phyloP scores from a whole-genome alignment of 345 rosid genomes.

The Clausena lansium region DNA sequence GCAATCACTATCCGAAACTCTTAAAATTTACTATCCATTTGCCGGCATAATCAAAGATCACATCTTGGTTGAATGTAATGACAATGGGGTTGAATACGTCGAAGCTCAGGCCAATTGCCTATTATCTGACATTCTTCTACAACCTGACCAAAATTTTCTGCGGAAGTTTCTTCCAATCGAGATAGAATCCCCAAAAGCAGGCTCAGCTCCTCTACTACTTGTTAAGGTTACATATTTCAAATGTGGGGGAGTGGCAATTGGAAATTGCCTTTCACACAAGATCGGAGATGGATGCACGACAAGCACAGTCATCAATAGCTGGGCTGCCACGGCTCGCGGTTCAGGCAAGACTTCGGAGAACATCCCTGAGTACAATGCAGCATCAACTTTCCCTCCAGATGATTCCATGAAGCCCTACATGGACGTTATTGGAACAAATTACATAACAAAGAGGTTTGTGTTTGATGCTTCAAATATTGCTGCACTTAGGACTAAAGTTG shows the following conservation, averaged over 20 bases:
- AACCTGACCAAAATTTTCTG: slow-evolving; percentile 22
- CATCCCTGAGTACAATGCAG: background rate
- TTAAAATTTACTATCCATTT: background rate
- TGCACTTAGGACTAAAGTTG: slow-evolving; percentile 10
- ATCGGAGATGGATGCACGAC: slow-evolving; percentile 22
- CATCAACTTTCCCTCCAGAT: background rate
- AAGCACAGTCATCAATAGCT: slow-evolving; percentile 14
- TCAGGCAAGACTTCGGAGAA: background rate
- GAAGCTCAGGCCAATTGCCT: slow-evolving; percentile 30
- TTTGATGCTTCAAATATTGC: slow-evolving; percentile 17
- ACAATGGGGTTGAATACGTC: slow-evolving; percentile 13
- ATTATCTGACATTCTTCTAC: slow-evolving; percentile 30
- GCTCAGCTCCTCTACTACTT: slow-evolving; percentile 27
- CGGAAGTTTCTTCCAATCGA: slow-evolving; percentile 34
- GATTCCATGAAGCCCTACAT: background rate
- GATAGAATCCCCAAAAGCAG: slow-evolving; percentile 22
- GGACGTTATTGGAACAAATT: background rate
- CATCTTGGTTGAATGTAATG: background rate
- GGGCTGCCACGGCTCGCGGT: slow-evolving; percentile 8
- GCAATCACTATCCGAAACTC: background rate
- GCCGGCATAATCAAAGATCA: background rate
- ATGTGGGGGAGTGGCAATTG: slow-evolving; percentile 24
- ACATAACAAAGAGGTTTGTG: slow-evolving; percentile 11
- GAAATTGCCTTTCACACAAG: slow-evolving; percentile 20
- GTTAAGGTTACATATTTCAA: slow-evolving; percentile 39